Evolutionary conservation across 164 flowering plant species (phyloP), one percentile per base, ranked within the genome.

Genomic region (Berberis vulgaris): DNA sequence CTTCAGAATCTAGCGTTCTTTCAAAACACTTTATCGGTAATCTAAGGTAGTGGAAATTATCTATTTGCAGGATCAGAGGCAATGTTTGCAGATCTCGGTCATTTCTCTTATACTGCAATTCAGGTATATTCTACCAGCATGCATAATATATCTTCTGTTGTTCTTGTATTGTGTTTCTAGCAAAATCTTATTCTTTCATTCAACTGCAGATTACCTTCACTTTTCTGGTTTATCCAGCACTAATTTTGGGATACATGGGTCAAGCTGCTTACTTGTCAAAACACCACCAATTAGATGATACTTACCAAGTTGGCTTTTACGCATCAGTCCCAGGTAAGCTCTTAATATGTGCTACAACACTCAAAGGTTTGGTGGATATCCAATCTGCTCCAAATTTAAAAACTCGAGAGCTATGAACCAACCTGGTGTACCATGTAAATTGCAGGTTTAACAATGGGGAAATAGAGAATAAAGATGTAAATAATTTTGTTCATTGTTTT

Each of bases 201-300:
- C 58, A 13, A 43, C 63, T 71, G 83, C 86, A 90, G 97, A 85
- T 85, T 72, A 90, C 97, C 49, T 91, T 91, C 74, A 84, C 90
- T 55, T 85, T 83, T 71, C 72, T 91, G 70, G 97, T 91, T 49
- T 91, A 91, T 74, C 97, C 97, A 1, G 91, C 96, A 1, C 83
- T 91, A 6, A 87, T 86, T 76, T 78, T 91, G 76, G 96, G 91
- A 45, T 91, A 91, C 60, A 88, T 91, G 97, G 97, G 97, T 66
- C 94, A 91, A 79, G 97, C 97, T 47, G 97, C 97, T 64, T 91
- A 79, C 69, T 71, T 91, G 77, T 91, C 97, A 54, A 76, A 69
- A 75, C 88, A 91, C 75, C 96, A 91, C 65, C 67, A 77, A 44
- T 57, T 68, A 43, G n/a, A 65, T 43, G 72, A 72, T 49, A 76